Base-by-base conservation (phyloP, 140 eudicot species). In the Erigeron philadelphicus region DNA sequence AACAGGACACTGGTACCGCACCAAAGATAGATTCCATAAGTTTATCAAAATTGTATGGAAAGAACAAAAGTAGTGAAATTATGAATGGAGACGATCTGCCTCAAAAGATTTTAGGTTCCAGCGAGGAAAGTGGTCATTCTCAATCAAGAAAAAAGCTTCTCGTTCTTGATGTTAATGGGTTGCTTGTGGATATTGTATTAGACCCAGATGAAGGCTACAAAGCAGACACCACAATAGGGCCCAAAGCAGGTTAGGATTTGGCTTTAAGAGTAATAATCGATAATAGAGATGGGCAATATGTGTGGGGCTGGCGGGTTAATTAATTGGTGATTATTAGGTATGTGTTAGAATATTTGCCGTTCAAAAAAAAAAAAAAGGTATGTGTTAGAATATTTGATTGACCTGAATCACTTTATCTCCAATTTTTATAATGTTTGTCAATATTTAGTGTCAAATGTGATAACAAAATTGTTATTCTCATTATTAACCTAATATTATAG, bases 91-190 rank as follows among this genome's bases (percentile, higher is more conserved):
- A 66, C 41, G n/a, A 44, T 16, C 12, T 15, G 15, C n/a, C 64
- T 25, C 21, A 21, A 31, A 40, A 42, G 59, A 66, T 12, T 13
- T 48, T 23, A 58, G 43, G 43, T 9, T 9, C 54, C 21, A n/a
- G 72, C 38, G 70, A 25, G 53, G 21, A 62, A 23, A 55, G 45
- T 8, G 43, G 77, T 42, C 16, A 40, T 65, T 59, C 48, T 42
- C 31, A 57, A 65, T 1, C 59, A 19, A 81, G 69, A 45, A 78
- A 78, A 72, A 86, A 81, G 64, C 94, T 86, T 79, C 87, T 89
- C 75, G 80, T 89, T 52, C 95, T 89, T 78, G 96, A 89, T 71
- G 77, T 89, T 8, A 89, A 89, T 74, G 96, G 96, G 25, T 68
- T 89, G 69, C 80, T 89, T 65, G 96, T 88, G 52, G 76, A 86